These are phyloP conservation scores for Moricandia arvensis DNA, from an alignment of 345 rosid genomes.

Conservation along the genomic window DNA sequence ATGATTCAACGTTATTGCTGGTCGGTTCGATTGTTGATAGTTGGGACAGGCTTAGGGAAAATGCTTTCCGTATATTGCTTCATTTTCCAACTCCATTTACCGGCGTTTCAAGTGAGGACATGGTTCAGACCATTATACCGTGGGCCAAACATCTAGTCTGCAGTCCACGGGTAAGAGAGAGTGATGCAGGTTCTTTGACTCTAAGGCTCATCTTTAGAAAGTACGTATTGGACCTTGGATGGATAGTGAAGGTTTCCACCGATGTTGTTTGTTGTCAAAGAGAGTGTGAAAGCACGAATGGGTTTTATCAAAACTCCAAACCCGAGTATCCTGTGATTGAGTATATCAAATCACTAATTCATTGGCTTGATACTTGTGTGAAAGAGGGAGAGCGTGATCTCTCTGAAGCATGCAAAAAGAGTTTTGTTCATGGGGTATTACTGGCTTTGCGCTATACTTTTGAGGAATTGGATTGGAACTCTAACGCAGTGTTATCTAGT, in stretches of 20 bases:
- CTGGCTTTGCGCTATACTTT: conserved; percentile 87
- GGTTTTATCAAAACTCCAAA: conserved; percentile 32
- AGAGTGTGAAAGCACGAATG: conserved; percentile 39
- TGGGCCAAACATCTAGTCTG: conserved; percentile 90
- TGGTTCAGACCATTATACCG: conserved; percentile 60
- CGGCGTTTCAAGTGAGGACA: conserved; percentile 68
- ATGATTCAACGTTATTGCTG: conserved; percentile 69
- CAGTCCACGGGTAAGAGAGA: conserved; percentile 98
- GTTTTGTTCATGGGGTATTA: conserved; percentile 92
- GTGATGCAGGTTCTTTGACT: conserved; percentile 91
- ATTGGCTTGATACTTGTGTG: conserved; percentile 73
- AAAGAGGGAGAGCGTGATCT: conserved; percentile 82
- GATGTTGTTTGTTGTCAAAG: conserved; percentile 49
- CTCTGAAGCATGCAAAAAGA: conserved; percentile 75
- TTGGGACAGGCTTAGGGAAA: conserved; percentile 94
- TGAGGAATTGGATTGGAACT: conserved; percentile 93
- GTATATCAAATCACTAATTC: conserved; percentile 65
- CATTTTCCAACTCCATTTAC: conserved; percentile 92
- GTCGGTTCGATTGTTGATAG: conserved; percentile 94
- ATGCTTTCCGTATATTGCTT: conserved; percentile 81
- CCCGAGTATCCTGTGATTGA: conserved; percentile 59
- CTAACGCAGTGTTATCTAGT: conserved; percentile 56
- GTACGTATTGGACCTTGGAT: conserved; percentile 83
- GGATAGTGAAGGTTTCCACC: conserved; percentile 63
- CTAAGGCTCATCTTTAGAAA: conserved; percentile 82